Evolutionary conservation across 1,139 yeast genomes (phyloP).

Genomic region (Arxiozyma telluris): DNA sequence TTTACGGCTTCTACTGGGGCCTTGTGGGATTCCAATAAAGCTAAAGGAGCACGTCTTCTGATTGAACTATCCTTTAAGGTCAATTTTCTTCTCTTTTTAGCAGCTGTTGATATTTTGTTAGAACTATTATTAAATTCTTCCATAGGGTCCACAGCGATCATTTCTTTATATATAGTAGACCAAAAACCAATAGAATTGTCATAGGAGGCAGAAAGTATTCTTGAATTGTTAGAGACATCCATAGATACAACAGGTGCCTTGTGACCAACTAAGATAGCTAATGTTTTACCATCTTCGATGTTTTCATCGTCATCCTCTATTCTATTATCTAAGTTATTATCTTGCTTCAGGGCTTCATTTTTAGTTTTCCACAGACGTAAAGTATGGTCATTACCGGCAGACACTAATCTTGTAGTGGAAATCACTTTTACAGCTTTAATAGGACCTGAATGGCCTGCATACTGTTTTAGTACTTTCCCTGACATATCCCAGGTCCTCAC

Average conservation of each 20-base stretch:
- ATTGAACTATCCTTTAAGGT: constrained; percentile 70
- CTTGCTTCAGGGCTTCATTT: constrained; percentile 30
- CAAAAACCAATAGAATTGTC: constrained; percentile 79
- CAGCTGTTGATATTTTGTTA: constrained; percentile 53
- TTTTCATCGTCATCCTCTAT: constrained; percentile 42
- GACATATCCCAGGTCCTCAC: constrained; percentile 81
- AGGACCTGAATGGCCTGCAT: constrained; percentile 81
- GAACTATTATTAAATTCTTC: constrained; percentile 38
- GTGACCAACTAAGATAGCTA: constrained; percentile 83
- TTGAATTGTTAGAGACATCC: constrained; percentile 45
- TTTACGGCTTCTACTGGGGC: constrained; percentile 82
- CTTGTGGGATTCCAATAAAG: constrained; percentile 68
- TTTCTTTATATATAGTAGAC: constrained; percentile 80
- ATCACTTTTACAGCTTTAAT: constrained; percentile 76
- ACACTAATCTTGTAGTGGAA: constrained; percentile 63
- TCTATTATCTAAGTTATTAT: constrained; percentile 25
- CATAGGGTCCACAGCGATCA: constrained; percentile 63
- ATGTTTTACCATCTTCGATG: constrained; percentile 62
- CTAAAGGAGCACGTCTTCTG: constrained; percentile 72
- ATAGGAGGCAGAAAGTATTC: constrained; percentile 76
- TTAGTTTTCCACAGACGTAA: constrained; percentile 80
- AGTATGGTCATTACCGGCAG: constrained; percentile 85
- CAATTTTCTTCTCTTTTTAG: constrained; percentile 80
- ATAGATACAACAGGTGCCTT: constrained; percentile 76
- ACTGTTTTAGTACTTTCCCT: constrained; percentile 76